Conservation (phyloP, 1,284 basidiomycete genomes). For the Boletellus deceptivus region DNA sequence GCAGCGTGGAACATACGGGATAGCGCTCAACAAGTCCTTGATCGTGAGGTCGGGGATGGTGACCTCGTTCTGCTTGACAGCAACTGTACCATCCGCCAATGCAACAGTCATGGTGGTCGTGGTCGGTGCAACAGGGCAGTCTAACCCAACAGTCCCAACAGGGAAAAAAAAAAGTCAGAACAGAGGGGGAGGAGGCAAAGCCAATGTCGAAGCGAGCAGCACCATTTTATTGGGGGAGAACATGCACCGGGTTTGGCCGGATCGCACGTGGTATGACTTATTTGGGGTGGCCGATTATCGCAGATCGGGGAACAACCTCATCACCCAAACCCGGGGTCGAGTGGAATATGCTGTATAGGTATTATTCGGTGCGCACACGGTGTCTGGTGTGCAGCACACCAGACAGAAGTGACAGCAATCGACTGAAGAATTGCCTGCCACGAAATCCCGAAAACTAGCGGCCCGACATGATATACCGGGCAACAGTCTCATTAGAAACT, state of each 20-base stretch:
- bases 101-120: slow-evolving; percentile 24
- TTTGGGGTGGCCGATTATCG: not conserved
- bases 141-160: slow-evolving; percentile 5
- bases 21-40: slow-evolving; percentile 83
- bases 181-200: not conserved
- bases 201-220: not conserved
- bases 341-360: no score
- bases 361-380: no score
- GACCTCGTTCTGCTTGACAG: slow-evolving; percentile 62
- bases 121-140: slow-evolving; percentile 3
- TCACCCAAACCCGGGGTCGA: no score
- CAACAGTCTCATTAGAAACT: not conserved
- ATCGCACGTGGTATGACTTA: slow-evolving; percentile 23
- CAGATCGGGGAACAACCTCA: no score
- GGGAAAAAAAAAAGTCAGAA: not conserved
- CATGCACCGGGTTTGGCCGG: slow-evolving; percentile 21
- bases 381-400: no score
- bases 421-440: no score
- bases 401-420: no score
- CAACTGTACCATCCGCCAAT: slow-evolving; percentile 25
- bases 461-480: no score
- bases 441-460: no score
- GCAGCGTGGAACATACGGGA: slow-evolving; percentile 64
- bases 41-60: slow-evolving; percentile 80
- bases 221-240: slow-evolving; percentile 28